These are phyloP conservation scores for Fusarium nanum DNA, from an alignment of 2,329 filamentous ascomycete genomes.

Conservation along the genomic window DNA sequence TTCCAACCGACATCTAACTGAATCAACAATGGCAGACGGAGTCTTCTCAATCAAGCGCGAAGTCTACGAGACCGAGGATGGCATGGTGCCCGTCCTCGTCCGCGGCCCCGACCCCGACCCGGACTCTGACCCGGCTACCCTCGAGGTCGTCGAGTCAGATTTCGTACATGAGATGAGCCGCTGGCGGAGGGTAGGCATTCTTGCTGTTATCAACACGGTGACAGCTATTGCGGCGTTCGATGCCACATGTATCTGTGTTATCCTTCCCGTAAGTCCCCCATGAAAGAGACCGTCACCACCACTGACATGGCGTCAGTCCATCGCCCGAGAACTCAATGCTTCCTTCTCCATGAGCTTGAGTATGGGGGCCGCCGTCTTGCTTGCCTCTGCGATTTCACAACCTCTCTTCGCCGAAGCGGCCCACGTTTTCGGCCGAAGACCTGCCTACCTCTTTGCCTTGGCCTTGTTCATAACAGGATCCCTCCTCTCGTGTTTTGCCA, in stretches of 20 bases:
- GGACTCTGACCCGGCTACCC: background rate
- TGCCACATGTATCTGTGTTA: constrained; percentile 46
- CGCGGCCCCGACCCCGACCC: background rate
- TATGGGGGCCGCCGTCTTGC: constrained; percentile 73
- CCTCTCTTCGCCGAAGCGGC: constrained; percentile 58
- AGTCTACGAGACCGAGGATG: background rate
- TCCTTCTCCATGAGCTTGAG: constrained; percentile 42
- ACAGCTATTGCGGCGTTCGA: constrained; percentile 44
- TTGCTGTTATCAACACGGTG: constrained; percentile 39
- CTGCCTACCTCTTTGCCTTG: constrained; percentile 36
- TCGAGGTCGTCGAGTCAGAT: background rate
- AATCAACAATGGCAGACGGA: background rate
- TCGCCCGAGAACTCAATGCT: constrained; percentile 44
- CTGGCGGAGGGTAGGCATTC: constrained; percentile 31
- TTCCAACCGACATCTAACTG: background rate
- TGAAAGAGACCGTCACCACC: background rate
- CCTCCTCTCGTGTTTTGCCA: constrained; percentile 51
- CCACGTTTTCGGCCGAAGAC: constrained; percentile 52
- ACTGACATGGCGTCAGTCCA: constrained; percentile 27
- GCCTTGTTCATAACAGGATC: constrained; percentile 56
- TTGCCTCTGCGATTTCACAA: constrained; percentile 72
- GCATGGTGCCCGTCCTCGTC: background rate
- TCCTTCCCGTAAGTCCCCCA: constrained; percentile 41
- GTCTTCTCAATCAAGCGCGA: background rate
- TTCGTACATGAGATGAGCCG: background rate